A percentile compares a stretch with the other conserved stretches of the same genome.
phyloP scores from a whole-genome alignment of 225 moss, liverwort and hornwort genomes.

The Marchantia polymorpha region DNA sequence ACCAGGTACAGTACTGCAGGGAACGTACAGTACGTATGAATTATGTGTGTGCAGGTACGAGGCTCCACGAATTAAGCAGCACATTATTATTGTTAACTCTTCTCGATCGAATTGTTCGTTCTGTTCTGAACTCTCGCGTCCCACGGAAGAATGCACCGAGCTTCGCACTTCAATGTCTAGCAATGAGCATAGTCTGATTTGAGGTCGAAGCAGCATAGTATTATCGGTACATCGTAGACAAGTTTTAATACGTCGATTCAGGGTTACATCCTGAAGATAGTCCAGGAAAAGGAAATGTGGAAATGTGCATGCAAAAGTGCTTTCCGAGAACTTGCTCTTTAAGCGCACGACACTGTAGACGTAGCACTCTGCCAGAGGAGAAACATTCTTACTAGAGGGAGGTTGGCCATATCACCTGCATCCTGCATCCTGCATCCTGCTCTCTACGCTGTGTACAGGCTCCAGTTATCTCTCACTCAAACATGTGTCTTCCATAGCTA shows the following conservation, averaged over 20 bases:
- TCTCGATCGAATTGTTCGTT: too few relatives aligned
- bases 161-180: too few relatives aligned
- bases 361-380: constrained; percentile 1
- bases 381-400: neutral
- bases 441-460: neutral
- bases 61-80: too few relatives aligned
- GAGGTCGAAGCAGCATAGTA: too few relatives aligned
- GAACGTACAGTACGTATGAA: too few relatives aligned
- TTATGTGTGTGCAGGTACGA: too few relatives aligned
- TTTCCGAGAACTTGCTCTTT: neutral
- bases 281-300: neutral
- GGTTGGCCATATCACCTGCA: neutral
- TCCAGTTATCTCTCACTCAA: neutral
- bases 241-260: too few relatives aligned
- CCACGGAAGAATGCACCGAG: too few relatives aligned
- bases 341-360: neutral
- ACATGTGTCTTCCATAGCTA: neutral
- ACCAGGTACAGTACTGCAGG: too few relatives aligned
- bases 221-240: too few relatives aligned
- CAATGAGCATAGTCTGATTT: neutral
- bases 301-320: neutral
- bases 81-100: too few relatives aligned
- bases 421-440: neutral
- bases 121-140: too few relatives aligned
- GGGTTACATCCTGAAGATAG: neutral